Evolutionary conservation across 83 land plant species (phyloP).

Genomic region (Diphasiastrum complanatum): DNA sequence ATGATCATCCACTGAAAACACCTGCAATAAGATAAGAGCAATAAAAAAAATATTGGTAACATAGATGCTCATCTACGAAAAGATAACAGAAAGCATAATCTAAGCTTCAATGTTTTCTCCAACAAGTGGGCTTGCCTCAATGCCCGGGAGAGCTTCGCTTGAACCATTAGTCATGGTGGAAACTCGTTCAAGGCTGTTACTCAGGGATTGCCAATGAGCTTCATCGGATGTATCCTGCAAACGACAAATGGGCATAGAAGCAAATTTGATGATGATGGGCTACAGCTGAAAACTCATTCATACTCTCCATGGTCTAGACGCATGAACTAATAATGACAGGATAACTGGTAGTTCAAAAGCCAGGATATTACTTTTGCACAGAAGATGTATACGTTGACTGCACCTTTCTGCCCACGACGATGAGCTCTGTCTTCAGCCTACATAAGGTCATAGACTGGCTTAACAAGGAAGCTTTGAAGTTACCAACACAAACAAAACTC

Average conservation of each 20-base stretch:
- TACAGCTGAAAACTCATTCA: neutral
- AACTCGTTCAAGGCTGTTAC: slow-evolving; percentile 64
- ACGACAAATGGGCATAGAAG: neutral
- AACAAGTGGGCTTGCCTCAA: slow-evolving; percentile 59
- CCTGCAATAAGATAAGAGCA: too few species aligned
- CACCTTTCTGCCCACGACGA: slow-evolving; percentile 75
- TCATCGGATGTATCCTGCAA: slow-evolving; percentile 79
- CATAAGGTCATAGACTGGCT: slow-evolving; percentile 4
- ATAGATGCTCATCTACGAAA: too few species aligned
- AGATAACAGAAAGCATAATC: too few species aligned
- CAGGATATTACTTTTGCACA: slow-evolving; percentile 65
- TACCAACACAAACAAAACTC: neutral
- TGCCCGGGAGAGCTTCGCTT: slow-evolving; percentile 44
- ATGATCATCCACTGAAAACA: too few species aligned
- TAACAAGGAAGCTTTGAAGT: neutral
- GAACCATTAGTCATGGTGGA: slow-evolving; percentile 85
- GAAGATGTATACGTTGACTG: slow-evolving; percentile 85
- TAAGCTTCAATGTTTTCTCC: too few species aligned
- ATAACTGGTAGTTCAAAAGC: slow-evolving; percentile 2
- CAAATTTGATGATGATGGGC: neutral
- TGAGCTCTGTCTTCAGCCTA: slow-evolving; percentile 99
- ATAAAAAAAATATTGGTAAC: too few species aligned
- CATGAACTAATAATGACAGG: too few species aligned
- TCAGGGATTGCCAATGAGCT: slow-evolving; percentile 66
- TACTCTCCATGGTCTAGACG: too few species aligned